Base-by-base conservation (phyloP, 2,329 filamentous ascomycete species). In the Spiromastix sp. region DNA sequence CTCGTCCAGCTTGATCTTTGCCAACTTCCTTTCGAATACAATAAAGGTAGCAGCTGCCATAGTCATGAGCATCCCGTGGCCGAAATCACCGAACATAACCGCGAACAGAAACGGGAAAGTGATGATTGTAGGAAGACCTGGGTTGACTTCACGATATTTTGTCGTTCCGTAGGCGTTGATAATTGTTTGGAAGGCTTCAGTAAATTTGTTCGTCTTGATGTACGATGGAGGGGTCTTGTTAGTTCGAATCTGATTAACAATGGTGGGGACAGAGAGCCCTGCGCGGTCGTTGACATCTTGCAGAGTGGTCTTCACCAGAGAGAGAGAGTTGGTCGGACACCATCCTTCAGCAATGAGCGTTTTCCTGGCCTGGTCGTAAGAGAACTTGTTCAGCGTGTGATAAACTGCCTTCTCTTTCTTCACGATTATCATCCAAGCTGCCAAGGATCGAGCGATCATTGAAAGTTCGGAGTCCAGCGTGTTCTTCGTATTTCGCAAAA, bases 71-170 rank as follows among this genome's bases (percentile, higher is more conserved):
- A 80, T 61, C 46, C 89, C 91, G 55, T 98, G 91, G 34, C 91
- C 93, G 40, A 94, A 80, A 62, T 98, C 91, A 69, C 91, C 93
- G 56, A 98, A 98, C 91, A 98, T 98, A 74, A 98, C 91, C 32
- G 91, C 91, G 57, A 98, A 98, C 43, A 98, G 71, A 70, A 98
- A 98, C n/a, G 93, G 91, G 63, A 98, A 98, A 4, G 91, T 98
- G 44, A 98, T 80, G 47, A 96, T 86, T 34, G 93, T 91, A 24
- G 89, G 89, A 15, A 98, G 72, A 42, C 86, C 89, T 38, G 91
- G 91, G 64, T 98, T 98, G 59, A 95, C 83, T 65, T 98, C 91
- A 48, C 83, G 83, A 63, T 98, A 98, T 47, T 93, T 96, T 41
- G 91, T 84, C 27, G 91, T 95, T 54, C 91, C 93, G 55, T 98